Evolutionary conservation across 2,329 filamentous ascomycete genomes (phyloP).

Genomic region (Mycosphaerelloides madeirae): DNA sequence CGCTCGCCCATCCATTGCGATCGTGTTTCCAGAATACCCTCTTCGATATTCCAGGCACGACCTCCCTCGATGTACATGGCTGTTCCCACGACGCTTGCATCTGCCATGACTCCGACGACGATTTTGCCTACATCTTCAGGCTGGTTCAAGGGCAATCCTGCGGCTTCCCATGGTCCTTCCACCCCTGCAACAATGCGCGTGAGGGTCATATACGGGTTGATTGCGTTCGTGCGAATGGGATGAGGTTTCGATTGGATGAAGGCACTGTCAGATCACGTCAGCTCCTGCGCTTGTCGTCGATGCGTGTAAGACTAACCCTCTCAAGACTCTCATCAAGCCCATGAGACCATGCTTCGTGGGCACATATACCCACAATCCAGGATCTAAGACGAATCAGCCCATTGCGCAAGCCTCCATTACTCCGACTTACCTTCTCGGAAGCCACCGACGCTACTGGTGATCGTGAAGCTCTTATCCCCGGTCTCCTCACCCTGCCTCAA

Average conservation of each 20-base stretch:
- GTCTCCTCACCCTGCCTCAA: constrained; percentile 39
- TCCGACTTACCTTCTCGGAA: too few species aligned
- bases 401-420: too few species aligned
- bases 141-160: constrained; percentile 38
- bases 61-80: constrained; percentile 43
- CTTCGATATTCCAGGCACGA: constrained; percentile 43
- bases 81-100: constrained; percentile 36
- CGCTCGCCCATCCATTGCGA: constrained; percentile 42
- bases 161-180: constrained; percentile 34
- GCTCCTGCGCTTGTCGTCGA: constrained; percentile 4
- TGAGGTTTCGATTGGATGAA: constrained; percentile 30
- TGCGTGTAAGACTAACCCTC: constrained; percentile 28
- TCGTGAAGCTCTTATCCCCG: constrained; percentile 40
- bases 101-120: constrained; percentile 35
- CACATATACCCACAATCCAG: constrained; percentile 46
- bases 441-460: constrained; percentile 45
- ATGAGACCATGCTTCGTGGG: constrained; percentile 49
- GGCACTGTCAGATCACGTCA: constrained; percentile 20
- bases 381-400: too few species aligned
- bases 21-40: constrained; percentile 39
- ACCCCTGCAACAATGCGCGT: constrained; percentile 36
- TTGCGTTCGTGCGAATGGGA: constrained; percentile 40
- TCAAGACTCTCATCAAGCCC: constrained; percentile 46
- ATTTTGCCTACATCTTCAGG: constrained; percentile 39
- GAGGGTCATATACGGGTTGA: constrained; percentile 44